Conservation (phyloP, 352 stramenopile genomes). For the Phytophthora tubulina region DNA sequence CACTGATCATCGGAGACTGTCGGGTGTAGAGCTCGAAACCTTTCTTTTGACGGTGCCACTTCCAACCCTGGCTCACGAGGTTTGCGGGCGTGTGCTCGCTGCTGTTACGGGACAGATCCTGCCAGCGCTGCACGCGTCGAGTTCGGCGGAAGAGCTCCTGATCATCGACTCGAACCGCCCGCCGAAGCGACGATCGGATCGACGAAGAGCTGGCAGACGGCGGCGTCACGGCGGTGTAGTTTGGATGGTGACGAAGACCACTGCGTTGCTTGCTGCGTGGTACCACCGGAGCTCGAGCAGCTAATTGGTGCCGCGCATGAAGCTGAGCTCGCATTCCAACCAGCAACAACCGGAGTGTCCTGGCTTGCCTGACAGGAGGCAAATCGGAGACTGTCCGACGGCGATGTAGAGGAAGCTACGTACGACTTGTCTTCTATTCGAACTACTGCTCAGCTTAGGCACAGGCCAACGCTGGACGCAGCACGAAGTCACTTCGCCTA, state of each 20-base stretch:
- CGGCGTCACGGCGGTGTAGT: slow-evolving; percentile 14
- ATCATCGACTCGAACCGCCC: slow-evolving; percentile 33
- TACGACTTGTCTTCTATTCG: slow-evolving; percentile 6
- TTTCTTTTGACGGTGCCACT: slow-evolving; percentile 33
- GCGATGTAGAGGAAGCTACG: not conserved
- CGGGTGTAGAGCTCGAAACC: slow-evolving; percentile 42
- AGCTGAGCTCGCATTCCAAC: slow-evolving; percentile 29
- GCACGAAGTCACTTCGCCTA: no score
- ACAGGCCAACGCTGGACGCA: slow-evolving; percentile 25
- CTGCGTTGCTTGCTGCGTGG: slow-evolving; percentile 24
- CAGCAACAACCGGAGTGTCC: not conserved
- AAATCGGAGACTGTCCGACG: slow-evolving; percentile 25
- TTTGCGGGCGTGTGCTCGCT: slow-evolving; percentile 15
- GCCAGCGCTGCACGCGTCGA: slow-evolving; percentile 35
- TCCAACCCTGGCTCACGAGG: slow-evolving; percentile 27
- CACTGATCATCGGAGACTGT: slow-evolving; percentile 26
- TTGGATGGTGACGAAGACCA: slow-evolving; percentile 8
- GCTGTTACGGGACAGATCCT: slow-evolving; percentile 30
- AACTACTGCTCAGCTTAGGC: slow-evolving; percentile 22
- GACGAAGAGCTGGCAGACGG: slow-evolving; percentile 1
- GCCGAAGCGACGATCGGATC: slow-evolving; percentile 10
- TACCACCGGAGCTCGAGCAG: not conserved
- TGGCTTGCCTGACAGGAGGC: slow-evolving; percentile 5
- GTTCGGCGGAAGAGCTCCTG: slow-evolving; percentile 39
- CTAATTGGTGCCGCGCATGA: slow-evolving; percentile 12